phyloP scores from a whole-genome alignment of 139 green algal species.

The Chlamydomonas sphaeroides region DNA sequence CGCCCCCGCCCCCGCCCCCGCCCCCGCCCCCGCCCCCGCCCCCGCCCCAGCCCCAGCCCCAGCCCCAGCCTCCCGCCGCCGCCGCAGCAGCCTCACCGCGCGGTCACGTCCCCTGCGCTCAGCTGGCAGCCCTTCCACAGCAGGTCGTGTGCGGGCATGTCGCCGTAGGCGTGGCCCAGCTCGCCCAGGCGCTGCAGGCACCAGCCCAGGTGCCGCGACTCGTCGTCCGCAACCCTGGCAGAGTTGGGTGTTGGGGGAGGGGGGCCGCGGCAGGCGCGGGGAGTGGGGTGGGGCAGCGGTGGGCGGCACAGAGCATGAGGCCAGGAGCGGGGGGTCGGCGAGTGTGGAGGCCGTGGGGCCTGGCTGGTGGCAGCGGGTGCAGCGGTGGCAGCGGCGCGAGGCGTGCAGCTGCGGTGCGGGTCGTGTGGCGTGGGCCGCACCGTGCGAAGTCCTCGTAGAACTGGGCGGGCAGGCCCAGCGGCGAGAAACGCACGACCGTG shows the following conservation, averaged over 20 bases:
- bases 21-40: background rate
- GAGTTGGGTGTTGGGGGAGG: background rate
- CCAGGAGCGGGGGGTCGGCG: no score
- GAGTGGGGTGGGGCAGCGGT: no score
- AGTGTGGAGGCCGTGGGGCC: no score
- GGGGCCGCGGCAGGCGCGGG: background rate
- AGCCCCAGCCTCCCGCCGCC: background rate
- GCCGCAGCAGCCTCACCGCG: slow-evolving; percentile 37
- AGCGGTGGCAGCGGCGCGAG: no score
- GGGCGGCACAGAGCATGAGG: no score
- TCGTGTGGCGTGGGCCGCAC: no score
- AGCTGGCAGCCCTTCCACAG: slow-evolving; percentile 78
- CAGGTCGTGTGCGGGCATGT: slow-evolving; percentile 81
- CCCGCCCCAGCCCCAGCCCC: background rate
- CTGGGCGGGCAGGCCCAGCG: slow-evolving; percentile 37
- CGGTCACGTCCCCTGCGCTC: slow-evolving; percentile 52
- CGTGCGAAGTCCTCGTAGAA: slow-evolving; percentile 88
- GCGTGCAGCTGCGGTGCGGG: no score
- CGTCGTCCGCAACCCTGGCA: slow-evolving; percentile 81
- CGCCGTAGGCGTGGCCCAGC: slow-evolving; percentile 76
- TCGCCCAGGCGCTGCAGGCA: slow-evolving; percentile 79
- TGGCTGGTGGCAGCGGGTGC: no score
- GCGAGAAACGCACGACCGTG: slow-evolving; percentile 23
- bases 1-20: no score
- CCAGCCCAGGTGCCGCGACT: slow-evolving; percentile 80